Evolutionary conservation across 345 rosid genomes (phyloP).

Genomic region (Acer campestre): DNA sequence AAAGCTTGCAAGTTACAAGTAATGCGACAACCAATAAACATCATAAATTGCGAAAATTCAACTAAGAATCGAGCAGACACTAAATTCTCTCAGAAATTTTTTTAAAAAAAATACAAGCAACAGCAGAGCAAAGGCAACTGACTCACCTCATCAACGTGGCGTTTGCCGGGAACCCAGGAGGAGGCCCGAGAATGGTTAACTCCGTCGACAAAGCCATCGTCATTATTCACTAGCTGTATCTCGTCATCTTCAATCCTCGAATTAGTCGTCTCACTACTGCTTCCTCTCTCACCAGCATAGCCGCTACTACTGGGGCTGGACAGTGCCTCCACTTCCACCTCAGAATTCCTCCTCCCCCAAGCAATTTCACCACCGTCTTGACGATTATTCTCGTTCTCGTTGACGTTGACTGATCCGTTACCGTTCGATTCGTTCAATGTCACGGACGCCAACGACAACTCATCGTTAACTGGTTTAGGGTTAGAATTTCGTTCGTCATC

Average conservation of each 20-base stretch:
- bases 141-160: constrained; percentile 81
- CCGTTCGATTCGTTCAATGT: constrained; percentile 13
- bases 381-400: constrained; percentile 2
- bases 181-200: constrained; percentile 45
- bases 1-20: too few species aligned
- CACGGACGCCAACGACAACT: constrained; percentile 23
- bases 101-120: not conserved
- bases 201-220: constrained; percentile 29
- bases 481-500: constrained; percentile 17
- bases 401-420: constrained; percentile 7
- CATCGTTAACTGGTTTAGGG: constrained; percentile 15
- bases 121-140: not conserved
- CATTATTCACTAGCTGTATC: constrained; percentile 52
- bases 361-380: constrained; percentile 8
- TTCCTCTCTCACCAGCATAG: constrained; percentile 93
- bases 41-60: not conserved
- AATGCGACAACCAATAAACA: not conserved
- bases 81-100: not conserved
- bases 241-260: constrained; percentile 61
- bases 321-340: constrained; percentile 58
- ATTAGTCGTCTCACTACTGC: constrained; percentile 61
- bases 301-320: constrained; percentile 91
- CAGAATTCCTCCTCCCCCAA: constrained; percentile 48
- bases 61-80: too few species aligned
- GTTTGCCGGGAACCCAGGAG: constrained; percentile 80